These are phyloP conservation scores for cucumber (Cucumis sativus) DNA, from an alignment of 306 rosid species.

Conservation along the genomic window Cucumber_9930_V3 NC_026656.2:17255001-17255500, in stretches of 20 bases:
- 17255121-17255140: background rate
- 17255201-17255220: background rate
- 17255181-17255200: background rate
- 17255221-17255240: constrained; percentile 36
- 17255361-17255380: constrained; percentile 42
- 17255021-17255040: background rate
- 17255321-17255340: constrained; percentile 95
- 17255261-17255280: constrained; percentile 81
- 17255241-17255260: constrained; percentile 70
- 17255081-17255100: background rate
- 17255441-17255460: constrained; percentile 69
- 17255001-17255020: background rate
- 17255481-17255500: constrained; percentile 93
- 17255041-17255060: background rate
- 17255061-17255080: background rate
- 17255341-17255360: constrained; percentile 57
- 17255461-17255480: constrained; percentile 69
- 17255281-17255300: constrained; percentile 80
- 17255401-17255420: constrained; percentile 89
- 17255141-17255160: background rate
- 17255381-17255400: constrained; percentile 62
- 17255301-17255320: constrained; percentile 86
- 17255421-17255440: constrained; percentile 80
- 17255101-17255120: background rate
- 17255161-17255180: background rate